phyloP scores from a whole-genome alignment of 257 asterid species.

The Craterostigma plantagineum region DNA sequence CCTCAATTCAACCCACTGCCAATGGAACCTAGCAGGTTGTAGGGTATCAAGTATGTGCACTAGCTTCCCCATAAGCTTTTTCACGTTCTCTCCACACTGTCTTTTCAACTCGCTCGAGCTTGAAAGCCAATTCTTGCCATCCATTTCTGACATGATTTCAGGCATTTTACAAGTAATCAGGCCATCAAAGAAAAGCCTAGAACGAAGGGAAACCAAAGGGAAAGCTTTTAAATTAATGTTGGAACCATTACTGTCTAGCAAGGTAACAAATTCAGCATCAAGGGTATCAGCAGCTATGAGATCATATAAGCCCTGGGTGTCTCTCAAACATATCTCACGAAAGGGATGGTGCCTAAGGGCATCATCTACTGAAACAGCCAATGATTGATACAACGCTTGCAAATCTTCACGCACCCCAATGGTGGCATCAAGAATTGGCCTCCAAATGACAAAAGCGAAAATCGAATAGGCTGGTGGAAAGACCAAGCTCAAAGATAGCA shows the following conservation, averaged over 20 bases:
- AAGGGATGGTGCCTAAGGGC: slow-evolving; percentile 81
- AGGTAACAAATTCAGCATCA: slow-evolving; percentile 68
- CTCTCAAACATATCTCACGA: slow-evolving; percentile 81
- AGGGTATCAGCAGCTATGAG: slow-evolving; percentile 55
- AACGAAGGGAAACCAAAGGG: slow-evolving; percentile 87
- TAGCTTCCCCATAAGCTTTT: slow-evolving; percentile 52
- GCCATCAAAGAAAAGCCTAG: slow-evolving; percentile 78
- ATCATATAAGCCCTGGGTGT: slow-evolving; percentile 61
- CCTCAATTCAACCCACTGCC: slow-evolving; percentile 99
- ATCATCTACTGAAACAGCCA: slow-evolving; percentile 43
- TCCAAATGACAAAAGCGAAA: slow-evolving; percentile 75
- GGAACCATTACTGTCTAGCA: slow-evolving; percentile 47
- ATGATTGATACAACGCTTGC: slow-evolving; percentile 44
- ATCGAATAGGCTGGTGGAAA: slow-evolving; percentile 86
- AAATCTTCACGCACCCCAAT: slow-evolving; percentile 64
- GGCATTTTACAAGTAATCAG: slow-evolving; percentile 74
- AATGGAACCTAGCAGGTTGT: slow-evolving; percentile 96
- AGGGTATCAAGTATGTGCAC: slow-evolving; percentile 68
- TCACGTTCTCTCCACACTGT: slow-evolving; percentile 44
- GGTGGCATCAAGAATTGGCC: slow-evolving; percentile 39
- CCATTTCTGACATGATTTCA: slow-evolving; percentile 26
- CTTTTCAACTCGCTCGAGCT: slow-evolving; percentile 47
- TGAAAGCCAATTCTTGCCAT: slow-evolving; percentile 35
- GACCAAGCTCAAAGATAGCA: slow-evolving; percentile 49
- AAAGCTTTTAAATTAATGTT: slow-evolving; percentile 49